Conservation (phyloP, 2,329 filamentous ascomycete genomes). For the Blastomyces percursus region DNA sequence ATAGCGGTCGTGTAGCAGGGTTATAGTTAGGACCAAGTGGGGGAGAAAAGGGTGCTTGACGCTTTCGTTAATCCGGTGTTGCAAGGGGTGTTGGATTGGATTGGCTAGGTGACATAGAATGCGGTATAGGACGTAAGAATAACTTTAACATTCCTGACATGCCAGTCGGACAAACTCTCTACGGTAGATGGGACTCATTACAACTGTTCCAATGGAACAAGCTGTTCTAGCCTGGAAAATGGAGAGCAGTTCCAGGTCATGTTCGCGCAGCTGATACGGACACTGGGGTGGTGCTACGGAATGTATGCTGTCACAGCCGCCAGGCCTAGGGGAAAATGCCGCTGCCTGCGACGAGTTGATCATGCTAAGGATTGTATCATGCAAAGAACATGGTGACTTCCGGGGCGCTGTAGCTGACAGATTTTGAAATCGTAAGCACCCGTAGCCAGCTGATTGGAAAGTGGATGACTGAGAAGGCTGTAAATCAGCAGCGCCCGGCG, state of each 20-base stretch:
- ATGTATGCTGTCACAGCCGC: not conserved
- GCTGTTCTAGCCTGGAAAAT: not conserved
- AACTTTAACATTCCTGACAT: not conserved
- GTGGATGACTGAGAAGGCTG: not conserved
- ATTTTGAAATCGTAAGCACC: not conserved
- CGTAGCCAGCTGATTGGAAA: not conserved
- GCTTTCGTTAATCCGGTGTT: not conserved
- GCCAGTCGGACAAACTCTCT: not conserved
- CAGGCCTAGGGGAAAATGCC: not conserved
- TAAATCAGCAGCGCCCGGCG: not conserved
- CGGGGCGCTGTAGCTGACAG: not conserved
- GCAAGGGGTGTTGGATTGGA: not conserved
- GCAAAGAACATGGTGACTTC: not conserved
- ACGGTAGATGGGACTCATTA: not conserved
- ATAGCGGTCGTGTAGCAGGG: not conserved
- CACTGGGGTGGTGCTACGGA: not conserved
- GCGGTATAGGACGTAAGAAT: too few relatives aligned
- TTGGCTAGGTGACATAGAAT: too few relatives aligned
- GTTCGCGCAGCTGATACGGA: not conserved
- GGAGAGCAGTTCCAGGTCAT: not conserved
- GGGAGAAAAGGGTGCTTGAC: not conserved
- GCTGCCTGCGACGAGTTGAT: not conserved
- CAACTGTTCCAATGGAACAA: not conserved
- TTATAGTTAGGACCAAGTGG: not conserved
- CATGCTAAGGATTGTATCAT: not conserved